Evolutionary conservation across 306 rosid genomes (phyloP).

Genomic region (Pyrus pyrifolia): DNA sequence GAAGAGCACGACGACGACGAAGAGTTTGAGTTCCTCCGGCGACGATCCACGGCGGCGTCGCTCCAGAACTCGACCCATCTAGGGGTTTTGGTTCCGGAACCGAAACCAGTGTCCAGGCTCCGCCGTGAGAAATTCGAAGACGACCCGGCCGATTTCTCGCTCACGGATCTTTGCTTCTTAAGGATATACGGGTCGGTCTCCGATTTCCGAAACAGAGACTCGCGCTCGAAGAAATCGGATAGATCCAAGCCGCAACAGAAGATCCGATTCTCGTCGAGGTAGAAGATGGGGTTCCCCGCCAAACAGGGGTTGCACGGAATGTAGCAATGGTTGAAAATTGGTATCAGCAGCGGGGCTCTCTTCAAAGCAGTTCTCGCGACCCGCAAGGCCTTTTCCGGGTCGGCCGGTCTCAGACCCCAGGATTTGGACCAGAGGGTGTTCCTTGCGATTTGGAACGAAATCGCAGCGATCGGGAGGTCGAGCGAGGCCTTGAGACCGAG

Average conservation of each 20-base stretch:
- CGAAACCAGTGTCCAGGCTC: constrained; percentile 56
- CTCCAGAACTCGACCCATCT: constrained; percentile 99
- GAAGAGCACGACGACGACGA: constrained; percentile 45
- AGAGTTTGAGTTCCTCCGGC: constrained; percentile 61
- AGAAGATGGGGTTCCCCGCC: constrained; percentile 92
- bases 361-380: constrained; percentile 76
- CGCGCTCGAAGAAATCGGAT: constrained; percentile 84
- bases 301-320: constrained; percentile 88
- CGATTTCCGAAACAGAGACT: constrained; percentile 52
- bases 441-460: constrained; percentile 83
- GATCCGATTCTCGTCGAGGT: constrained; percentile 82
- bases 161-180: constrained; percentile 66
- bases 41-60: constrained; percentile 76
- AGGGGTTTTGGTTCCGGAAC: constrained; percentile 64
- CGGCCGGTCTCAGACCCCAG: constrained; percentile 81
- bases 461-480: constrained; percentile 93
- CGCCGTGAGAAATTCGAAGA: constrained; percentile 55
- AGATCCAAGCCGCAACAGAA: constrained; percentile 91
- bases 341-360: constrained; percentile 89
- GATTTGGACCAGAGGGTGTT: constrained; percentile 84
- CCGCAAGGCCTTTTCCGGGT: constrained; percentile 74
- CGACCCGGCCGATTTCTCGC: constrained; percentile 72
- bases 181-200: constrained; percentile 44
- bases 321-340: constrained; percentile 93
- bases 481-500: constrained; percentile 75